Conservation (phyloP, 257 asterid genomes). For the Salvia rosmarinus region DNA sequence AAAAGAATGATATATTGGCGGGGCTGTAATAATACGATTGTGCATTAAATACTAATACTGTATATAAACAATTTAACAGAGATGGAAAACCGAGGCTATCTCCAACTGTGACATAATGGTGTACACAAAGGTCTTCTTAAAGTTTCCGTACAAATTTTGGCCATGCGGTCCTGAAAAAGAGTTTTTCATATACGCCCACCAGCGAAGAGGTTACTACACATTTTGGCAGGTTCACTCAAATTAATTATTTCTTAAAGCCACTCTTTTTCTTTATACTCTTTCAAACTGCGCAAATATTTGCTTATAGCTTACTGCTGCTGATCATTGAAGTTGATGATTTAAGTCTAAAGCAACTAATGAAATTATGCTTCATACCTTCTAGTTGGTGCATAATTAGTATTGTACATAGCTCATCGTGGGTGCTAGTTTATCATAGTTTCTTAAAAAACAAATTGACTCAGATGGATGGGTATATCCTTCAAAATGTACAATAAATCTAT, state of each 20-base stretch:
- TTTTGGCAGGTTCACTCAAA: constrained; percentile 82
- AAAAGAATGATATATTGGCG: constrained; percentile 20
- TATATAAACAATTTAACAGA: constrained; percentile 52
- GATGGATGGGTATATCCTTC: constrained; percentile 16
- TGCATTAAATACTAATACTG: constrained; percentile 34
- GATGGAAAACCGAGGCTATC: constrained; percentile 90
- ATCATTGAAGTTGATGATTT: neutral
- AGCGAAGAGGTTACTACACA: constrained; percentile 90
- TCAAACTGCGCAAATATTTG: neutral
- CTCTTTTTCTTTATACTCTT: neutral
- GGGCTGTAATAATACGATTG: constrained; percentile 23
- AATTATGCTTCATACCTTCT: neutral
- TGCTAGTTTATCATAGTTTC: constrained; percentile 19
- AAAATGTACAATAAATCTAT: neutral
- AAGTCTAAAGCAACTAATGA: neutral
- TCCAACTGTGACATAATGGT: constrained; percentile 72
- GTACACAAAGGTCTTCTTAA: constrained; percentile 89
- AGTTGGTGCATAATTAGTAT: constrained; percentile 1
- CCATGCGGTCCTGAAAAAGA: constrained; percentile 87
- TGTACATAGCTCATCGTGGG: constrained; percentile 9
- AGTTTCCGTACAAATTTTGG: constrained; percentile 83
- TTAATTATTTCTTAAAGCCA: neutral
- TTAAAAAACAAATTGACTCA: neutral
- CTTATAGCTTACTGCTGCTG: constrained; percentile 2
- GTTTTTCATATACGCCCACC: constrained; percentile 89